Conservation (phyloP, 139 green algal genomes). For the Yamagishiella unicocca region DNA sequence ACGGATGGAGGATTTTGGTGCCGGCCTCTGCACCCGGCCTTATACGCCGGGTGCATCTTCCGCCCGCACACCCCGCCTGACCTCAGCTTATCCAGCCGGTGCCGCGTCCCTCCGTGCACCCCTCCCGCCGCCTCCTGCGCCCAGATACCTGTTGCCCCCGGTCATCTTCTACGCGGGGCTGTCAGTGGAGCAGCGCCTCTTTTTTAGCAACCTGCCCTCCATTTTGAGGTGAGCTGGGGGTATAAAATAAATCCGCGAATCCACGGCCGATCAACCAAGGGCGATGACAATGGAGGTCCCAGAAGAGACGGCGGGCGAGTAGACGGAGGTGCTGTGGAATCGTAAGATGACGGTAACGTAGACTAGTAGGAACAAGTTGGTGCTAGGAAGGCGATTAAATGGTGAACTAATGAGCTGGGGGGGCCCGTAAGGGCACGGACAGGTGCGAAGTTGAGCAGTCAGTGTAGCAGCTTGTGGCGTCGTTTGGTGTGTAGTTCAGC, state of each 20-base stretch:
- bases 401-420: too few species aligned
- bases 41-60: not conserved
- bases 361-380: too few species aligned
- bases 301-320: too few species aligned
- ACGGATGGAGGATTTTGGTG: not conserved
- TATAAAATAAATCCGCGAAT: not conserved
- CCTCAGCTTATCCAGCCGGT: too few species aligned
- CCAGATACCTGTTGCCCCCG: conserved; percentile 83
- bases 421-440: too few species aligned
- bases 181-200: conserved; percentile 86
- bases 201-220: conserved; percentile 84
- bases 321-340: not conserved
- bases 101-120: not conserved
- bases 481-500: not conserved
- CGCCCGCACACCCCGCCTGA: not conserved
- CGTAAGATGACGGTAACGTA: not conserved
- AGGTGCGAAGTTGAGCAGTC: too few species aligned
- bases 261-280: too few species aligned
- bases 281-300: too few species aligned
- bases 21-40: not conserved
- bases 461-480: too few species aligned
- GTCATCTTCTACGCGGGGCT: conserved; percentile 91
- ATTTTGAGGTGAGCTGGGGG: conserved; percentile 66
- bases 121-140: not conserved
- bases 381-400: too few species aligned